Conservation (phyloP, 2,329 filamentous ascomycete species). For the Aspergillus sp. region DNA sequence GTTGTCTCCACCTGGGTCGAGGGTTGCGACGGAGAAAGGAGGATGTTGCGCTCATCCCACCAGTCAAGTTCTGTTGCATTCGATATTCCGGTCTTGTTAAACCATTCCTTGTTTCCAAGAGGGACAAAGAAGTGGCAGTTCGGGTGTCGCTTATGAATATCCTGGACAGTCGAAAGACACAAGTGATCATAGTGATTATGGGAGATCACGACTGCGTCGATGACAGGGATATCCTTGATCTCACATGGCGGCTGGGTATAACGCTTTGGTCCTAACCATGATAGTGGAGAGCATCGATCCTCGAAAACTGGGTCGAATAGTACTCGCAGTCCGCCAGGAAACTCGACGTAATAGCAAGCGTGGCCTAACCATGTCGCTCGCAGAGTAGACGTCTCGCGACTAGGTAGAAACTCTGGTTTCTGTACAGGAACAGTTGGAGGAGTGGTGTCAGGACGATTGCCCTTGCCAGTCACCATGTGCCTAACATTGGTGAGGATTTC, state of each 20-base stretch:
- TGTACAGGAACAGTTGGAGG: constrained; percentile 66
- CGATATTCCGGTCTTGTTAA: constrained; percentile 65
- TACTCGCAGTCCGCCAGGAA: constrained; percentile 78
- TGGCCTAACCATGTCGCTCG: constrained; percentile 94
- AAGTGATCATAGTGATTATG: constrained; percentile 95
- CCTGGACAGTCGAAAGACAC: constrained; percentile 70
- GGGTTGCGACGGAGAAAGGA: constrained; percentile 49
- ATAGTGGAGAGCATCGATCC: constrained; percentile 77
- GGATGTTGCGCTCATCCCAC: constrained; percentile 85
- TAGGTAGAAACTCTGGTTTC: constrained; percentile 65
- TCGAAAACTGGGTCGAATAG: constrained; percentile 95
- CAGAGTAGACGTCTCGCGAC: constrained; percentile 60
- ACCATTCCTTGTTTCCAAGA: constrained; percentile 80
- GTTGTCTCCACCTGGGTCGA: constrained; percentile 26
- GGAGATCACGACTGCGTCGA: constrained; percentile 66
- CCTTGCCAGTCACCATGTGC: constrained; percentile 45
- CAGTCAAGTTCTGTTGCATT: constrained; percentile 90
- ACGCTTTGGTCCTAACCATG: constrained; percentile 69
- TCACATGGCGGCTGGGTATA: constrained; percentile 76
- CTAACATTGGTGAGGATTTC: constrained; percentile 1
- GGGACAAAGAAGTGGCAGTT: constrained; percentile 86
- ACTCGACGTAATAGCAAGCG: constrained; percentile 91
- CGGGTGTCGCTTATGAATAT: constrained; percentile 70
- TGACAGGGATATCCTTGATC: constrained; percentile 70
- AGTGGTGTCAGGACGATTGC: constrained; percentile 60